These are phyloP conservation scores for Gossypium raimondii DNA, from an alignment of 345 rosid genomes.

Conservation along the genomic window DNA sequence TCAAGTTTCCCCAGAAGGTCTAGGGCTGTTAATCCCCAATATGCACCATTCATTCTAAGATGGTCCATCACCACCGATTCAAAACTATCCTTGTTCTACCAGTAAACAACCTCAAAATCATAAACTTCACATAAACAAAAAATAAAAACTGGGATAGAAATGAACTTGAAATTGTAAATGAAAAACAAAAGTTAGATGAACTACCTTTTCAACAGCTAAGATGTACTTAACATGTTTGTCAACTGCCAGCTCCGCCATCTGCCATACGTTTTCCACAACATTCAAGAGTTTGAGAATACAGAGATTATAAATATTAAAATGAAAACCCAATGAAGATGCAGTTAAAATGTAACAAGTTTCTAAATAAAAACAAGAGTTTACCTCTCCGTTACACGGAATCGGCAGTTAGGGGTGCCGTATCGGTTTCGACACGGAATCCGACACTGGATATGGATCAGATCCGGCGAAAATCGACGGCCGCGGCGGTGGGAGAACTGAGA, in stretches of 20 bases:
- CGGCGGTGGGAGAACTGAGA: too few species aligned
- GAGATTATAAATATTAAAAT: background rate
- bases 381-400: background rate
- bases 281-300: background rate
- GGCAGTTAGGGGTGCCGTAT: too few species aligned
- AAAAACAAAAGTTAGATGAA: background rate
- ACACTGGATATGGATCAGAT: too few species aligned
- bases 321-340: background rate
- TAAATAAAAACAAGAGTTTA: background rate
- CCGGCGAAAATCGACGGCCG: too few species aligned
- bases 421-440: too few species aligned
- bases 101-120: conserved; percentile 7
- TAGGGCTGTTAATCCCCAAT: conserved; percentile 84
- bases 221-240: conserved; percentile 11
- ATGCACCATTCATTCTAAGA: conserved; percentile 82
- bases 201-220: conserved; percentile 2
- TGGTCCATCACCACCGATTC: conserved; percentile 92
- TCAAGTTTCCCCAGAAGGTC: conserved; percentile 71
- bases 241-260: background rate
- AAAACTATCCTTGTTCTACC: conserved; percentile 71
- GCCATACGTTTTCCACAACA: background rate
- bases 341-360: background rate
- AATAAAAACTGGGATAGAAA: background rate
- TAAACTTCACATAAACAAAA: background rate
- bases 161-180: background rate